A percentile compares a stretch with the other conserved stretches of the same genome.
Conservation (phyloP, 768 basidiomycete species). For the Phanerodontia chrysosporium region DNA sequence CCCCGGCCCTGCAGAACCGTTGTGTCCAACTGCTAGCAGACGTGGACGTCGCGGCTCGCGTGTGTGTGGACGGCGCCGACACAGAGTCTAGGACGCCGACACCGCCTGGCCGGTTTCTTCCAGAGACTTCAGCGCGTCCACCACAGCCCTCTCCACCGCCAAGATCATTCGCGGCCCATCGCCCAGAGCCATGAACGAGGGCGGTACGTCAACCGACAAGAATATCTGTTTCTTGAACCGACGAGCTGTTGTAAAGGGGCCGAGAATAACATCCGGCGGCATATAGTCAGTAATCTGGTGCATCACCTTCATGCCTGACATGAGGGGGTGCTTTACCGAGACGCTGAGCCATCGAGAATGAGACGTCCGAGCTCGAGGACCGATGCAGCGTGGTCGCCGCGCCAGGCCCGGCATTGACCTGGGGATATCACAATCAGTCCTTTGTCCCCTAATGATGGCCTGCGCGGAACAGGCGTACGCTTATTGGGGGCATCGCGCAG, state of each 20-base stretch:
- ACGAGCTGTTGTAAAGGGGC: constrained; percentile 40
- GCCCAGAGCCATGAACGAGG: constrained; percentile 36
- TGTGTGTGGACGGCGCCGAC: no score
- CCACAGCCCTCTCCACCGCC: constrained; percentile 58
- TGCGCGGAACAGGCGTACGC: constrained; percentile 21
- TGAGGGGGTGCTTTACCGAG: constrained; percentile 51
- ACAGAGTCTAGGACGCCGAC: neutral
- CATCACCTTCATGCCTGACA: constrained; percentile 11
- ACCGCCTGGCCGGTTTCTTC: constrained; percentile 17
- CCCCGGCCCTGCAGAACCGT: neutral
- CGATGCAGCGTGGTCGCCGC: constrained; percentile 64
- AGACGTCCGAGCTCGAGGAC: constrained; percentile 54
- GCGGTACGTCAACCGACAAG: constrained; percentile 60
- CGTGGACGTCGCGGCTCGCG: neutral
- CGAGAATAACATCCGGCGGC: constrained; percentile 8
- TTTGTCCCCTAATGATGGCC: neutral
- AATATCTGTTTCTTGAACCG: constrained; percentile 67
- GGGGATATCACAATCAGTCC: constrained; percentile 3
- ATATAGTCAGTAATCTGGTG: constrained; percentile 3
- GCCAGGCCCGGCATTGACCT: constrained; percentile 25
- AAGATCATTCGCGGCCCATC: constrained; percentile 45
- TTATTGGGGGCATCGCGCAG: constrained; percentile 66
- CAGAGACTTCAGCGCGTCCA: constrained; percentile 40
- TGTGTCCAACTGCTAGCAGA: neutral
- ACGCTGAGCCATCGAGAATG: constrained; percentile 73